A percentile compares a stretch with the other conserved stretches of the same genome.
phyloP scores from a whole-genome alignment of 257 asterid species.

The Forsythia viridissima region DNA sequence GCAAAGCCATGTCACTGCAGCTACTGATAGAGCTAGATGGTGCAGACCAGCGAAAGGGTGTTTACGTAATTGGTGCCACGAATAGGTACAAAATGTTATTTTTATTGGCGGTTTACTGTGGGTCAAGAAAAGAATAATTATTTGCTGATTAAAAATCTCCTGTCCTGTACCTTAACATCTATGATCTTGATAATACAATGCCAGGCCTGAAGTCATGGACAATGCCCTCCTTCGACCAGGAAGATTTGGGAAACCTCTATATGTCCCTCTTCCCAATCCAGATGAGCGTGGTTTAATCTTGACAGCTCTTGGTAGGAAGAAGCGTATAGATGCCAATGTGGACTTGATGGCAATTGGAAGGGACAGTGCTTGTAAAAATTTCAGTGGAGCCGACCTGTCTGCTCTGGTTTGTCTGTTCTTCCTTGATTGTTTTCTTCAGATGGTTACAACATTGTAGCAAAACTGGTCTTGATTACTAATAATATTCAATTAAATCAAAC shows the following conservation, averaged over 20 bases:
- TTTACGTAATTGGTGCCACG: slow-evolving; percentile 88
- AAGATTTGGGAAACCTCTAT: slow-evolving; percentile 73
- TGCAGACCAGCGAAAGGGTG: slow-evolving; percentile 69
- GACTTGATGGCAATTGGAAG: slow-evolving; percentile 74
- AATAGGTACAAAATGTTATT: slow-evolving; percentile 55
- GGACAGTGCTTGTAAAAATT: slow-evolving; percentile 56
- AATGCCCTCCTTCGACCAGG: slow-evolving; percentile 78
- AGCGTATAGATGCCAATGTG: slow-evolving; percentile 53
- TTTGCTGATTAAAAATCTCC: slow-evolving; percentile 2
- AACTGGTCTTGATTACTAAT: neutral
- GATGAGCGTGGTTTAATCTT: slow-evolving; percentile 85
- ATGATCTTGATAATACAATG: slow-evolving; percentile 19
- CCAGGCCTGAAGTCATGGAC: slow-evolving; percentile 87
- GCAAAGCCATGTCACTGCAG: slow-evolving; percentile 42
- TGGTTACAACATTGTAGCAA: neutral
- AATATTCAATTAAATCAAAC: neutral
- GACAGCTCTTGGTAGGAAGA: slow-evolving; percentile 66
- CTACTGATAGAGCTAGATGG: slow-evolving; percentile 85
- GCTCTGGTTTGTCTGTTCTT: slow-evolving; percentile 52
- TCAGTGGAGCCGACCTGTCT: slow-evolving; percentile 88
- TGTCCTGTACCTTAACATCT: neutral
- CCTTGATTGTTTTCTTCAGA: neutral
- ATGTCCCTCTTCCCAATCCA: slow-evolving; percentile 81
- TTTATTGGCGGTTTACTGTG: neutral
- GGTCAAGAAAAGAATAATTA: neutral